Base-by-base conservation (phyloP, 768 basidiomycete genomes). In the Macrolepiota dolichaula region DNA sequence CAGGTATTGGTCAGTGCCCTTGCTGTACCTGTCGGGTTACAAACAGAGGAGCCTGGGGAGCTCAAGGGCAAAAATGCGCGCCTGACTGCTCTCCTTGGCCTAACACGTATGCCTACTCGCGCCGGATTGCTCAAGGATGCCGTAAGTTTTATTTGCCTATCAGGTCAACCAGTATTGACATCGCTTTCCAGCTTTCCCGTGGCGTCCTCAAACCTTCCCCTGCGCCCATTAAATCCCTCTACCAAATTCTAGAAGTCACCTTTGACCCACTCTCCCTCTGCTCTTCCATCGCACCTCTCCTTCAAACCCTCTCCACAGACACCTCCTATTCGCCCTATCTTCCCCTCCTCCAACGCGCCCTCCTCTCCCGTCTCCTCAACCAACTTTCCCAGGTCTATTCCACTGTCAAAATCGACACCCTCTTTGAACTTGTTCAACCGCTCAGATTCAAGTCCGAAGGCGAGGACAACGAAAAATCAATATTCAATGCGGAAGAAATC, bases 351-450 rank as follows among this genome's bases (percentile, higher is more conserved):
- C 88, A 92, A 66, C 91, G 91, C 59, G 96, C 96, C 47, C 83
- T 97, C 17, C 87, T 98, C 64, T 94, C 94, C 3, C 90, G 94
- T 32, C 83, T 98, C 5, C 85, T 98, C 66, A 87, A 88, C 27
- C 93, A 96, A 71, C 87, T 99, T 38, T 89, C 93, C 0, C 91
- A 97, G 72, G 89, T 98, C 13, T 99, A 98, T 75, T 89, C 88
- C 29, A 86, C 89, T 12, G 87, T 98, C 77, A 88, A 86, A 65
- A 85, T 98, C 61, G 77, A 79, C 62, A 87, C 88, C 66, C 80
- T 98, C 47, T 81, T 93, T 49, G 79, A 85, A 19, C 86, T 99
- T 58, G 89, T 92, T 51, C 81, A 84, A 0, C 95, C 96, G 44
- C 78, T 93, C 19, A 81, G 81, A 57, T 13, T 53, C 42, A 37